phyloP scores from a whole-genome alignment of 2,329 filamentous ascomycete genomes.

The Paecilomyces sp. region DNA sequence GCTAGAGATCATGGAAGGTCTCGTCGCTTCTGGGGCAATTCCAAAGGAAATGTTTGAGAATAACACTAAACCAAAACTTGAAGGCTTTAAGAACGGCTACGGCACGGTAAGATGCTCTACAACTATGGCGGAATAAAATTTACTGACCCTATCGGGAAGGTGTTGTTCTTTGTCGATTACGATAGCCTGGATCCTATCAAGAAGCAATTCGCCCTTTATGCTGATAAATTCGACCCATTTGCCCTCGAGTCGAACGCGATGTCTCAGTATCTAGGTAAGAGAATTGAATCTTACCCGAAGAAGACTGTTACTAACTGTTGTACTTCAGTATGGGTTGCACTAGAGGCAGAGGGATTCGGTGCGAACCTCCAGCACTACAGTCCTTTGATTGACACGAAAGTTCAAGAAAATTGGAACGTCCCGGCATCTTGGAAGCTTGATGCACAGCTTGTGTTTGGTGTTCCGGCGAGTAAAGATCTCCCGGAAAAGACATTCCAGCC shows the following conservation, averaged over 20 bases:
- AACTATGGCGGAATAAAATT: background rate
- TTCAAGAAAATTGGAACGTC: conserved; percentile 60
- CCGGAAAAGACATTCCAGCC: background rate
- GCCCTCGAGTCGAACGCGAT: conserved; percentile 69
- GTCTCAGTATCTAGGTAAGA: conserved; percentile 54
- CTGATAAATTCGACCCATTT: conserved; percentile 74
- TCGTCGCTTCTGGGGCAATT: background rate
- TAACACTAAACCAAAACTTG: conserved; percentile 36
- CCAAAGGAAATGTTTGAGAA: conserved; percentile 45
- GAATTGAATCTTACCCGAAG: background rate
- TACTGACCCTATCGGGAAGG: background rate
- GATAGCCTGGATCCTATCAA: conserved; percentile 55
- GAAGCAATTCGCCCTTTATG: conserved; percentile 60
- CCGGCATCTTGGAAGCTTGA: conserved; percentile 67
- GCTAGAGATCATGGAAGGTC: background rate
- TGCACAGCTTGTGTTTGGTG: conserved; percentile 77
- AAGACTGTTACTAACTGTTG: background rate
- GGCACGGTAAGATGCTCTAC: conserved; percentile 53
- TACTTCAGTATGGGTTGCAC: conserved; percentile 63
- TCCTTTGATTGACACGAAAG: conserved; percentile 70
- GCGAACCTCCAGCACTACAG: conserved; percentile 92
- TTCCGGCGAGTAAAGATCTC: conserved; percentile 7
- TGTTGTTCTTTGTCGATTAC: conserved; percentile 75
- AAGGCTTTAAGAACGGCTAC: conserved; percentile 62
- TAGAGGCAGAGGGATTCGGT: conserved; percentile 75